A percentile compares a stretch with the other conserved stretches of the same genome.
Evolutionary conservation across 768 basidiomycete genomes (phyloP).

Genomic region (Agaricus subrufescens): DNA sequence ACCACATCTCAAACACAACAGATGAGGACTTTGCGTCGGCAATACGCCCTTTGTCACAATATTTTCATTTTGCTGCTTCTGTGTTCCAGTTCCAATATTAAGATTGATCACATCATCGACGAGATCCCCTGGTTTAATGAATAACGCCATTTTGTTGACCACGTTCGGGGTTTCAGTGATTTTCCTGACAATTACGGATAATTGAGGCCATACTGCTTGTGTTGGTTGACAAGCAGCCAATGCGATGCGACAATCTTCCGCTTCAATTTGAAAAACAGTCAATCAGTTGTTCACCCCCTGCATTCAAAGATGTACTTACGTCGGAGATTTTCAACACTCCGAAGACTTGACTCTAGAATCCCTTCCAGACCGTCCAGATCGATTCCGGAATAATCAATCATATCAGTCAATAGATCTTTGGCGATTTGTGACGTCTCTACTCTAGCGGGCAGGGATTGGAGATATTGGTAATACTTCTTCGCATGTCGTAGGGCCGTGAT

Average conservation of each 20-base stretch:
- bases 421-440: slow-evolving; percentile 64
- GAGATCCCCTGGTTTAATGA: slow-evolving; percentile 70
- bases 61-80: slow-evolving; percentile 44
- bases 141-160: slow-evolving; percentile 63
- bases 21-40: slow-evolving; percentile 28
- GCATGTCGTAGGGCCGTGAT: slow-evolving; percentile 48
- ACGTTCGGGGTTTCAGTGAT: slow-evolving; percentile 40
- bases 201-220: slow-evolving; percentile 33
- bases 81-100: slow-evolving; percentile 25
- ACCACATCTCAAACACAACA: slow-evolving; percentile 61
- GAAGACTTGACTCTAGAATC: slow-evolving; percentile 35
- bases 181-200: slow-evolving; percentile 40
- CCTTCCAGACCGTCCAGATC: slow-evolving; percentile 48
- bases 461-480: slow-evolving; percentile 48
- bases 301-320: slow-evolving; percentile 12
- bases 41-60: slow-evolving; percentile 61
- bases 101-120: slow-evolving; percentile 53
- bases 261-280: slow-evolving; percentile 27
- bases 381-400: slow-evolving; percentile 61
- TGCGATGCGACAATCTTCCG: slow-evolving; percentile 42
- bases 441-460: slow-evolving; percentile 49
- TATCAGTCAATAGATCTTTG: slow-evolving; percentile 55
- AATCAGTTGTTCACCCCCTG: neutral
- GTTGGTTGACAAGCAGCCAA: slow-evolving; percentile 60
- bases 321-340: slow-evolving; percentile 29